Base-by-base conservation (phyloP, 192 early-diverging fungal species). In the Gamsiella multidivaricata region DNA sequence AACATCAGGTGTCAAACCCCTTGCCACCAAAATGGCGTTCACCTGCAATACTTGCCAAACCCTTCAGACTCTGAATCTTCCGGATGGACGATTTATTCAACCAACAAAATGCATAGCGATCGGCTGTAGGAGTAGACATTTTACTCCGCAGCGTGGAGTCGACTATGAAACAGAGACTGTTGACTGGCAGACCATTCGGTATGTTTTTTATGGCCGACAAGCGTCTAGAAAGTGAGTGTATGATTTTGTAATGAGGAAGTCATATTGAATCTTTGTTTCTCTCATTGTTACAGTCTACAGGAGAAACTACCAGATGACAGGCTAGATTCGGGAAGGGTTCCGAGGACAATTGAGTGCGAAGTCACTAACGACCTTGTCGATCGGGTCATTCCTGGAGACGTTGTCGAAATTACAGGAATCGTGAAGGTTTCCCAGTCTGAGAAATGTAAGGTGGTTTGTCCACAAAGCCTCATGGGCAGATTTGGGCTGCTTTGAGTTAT, bases 341-440 rank as follows among this genome's bases (percentile, higher is more conserved):
- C 94, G 25, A 84, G 91, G 54, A 91, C 87, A 33, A 85, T 95
- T 17, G 93, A 95, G 43, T 91, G 90, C 18, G 93, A 95, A 73
- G 82, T 92, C 7, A 84, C 84, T 12, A 84, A 90, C 33, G 91
- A 94, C 34, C 70, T 95, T 34, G 92, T 95, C 1, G 93, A 95
- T 65, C 62, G 78, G 5, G 88, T 90, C 37, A 89, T 91, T 18
- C 93, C 94, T n/a, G 94, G 94, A 7, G 93, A 95, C 65, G 90
- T 94, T 15, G 91, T 95, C 26, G 86, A 68, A 29, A 84, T 91
- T 50, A 89, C 90, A 11, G 94, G 94, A 10, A 86, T 89, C 23
- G 88, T 95, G 29, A 92, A 95, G 54, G 91, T 92, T n/a, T 54
- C 89, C 15, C 83, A 85, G 61, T 85, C 91, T 65, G 81, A 91